Percentiles rank a stretch among this genome's conserved stretches.
Evolutionary conservation across 305 asterid species (phyloP).

Genomic region (Nicotiana rustica): DNA sequence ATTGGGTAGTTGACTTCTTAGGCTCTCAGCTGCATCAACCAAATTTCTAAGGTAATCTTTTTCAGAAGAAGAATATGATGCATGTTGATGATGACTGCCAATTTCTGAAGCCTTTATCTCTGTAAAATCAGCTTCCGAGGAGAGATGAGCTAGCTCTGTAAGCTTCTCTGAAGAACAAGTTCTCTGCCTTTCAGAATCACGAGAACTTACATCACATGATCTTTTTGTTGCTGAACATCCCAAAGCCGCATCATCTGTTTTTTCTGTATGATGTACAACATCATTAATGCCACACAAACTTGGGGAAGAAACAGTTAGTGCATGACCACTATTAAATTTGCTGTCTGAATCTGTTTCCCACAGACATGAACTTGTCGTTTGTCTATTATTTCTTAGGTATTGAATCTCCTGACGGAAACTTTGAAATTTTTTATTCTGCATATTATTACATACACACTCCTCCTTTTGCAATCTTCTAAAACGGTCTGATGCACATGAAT

Average conservation of each 20-base stretch:
- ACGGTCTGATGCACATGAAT: constrained; percentile 42
- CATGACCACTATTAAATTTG: constrained; percentile 23
- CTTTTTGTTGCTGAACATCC: constrained; percentile 24
- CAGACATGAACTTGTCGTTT: constrained; percentile 33
- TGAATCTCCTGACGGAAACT: constrained; percentile 49
- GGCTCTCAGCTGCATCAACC: constrained; percentile 32
- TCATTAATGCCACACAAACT: constrained; percentile 15
- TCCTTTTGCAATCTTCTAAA: constrained; percentile 42
- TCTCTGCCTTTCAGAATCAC: constrained; percentile 2
- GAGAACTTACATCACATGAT: constrained; percentile 32
- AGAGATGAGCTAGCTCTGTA: constrained; percentile 25
- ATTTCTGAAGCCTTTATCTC: constrained; percentile 36
- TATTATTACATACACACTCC: constrained; percentile 35
- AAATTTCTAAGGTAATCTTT: constrained; percentile 33
- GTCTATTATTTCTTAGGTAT: constrained; percentile 35
- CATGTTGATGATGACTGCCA: constrained; percentile 32
- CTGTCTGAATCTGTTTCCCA: constrained; percentile 33
- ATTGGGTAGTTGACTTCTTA: constrained; percentile 30
- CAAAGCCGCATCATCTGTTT: constrained; percentile 30
- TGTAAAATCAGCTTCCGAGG: constrained; percentile 34
- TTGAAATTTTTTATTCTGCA: constrained; percentile 37
- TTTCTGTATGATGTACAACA: constrained; percentile 24
- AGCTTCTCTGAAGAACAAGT: constrained; percentile 20
- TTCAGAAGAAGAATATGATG: constrained; percentile 34
- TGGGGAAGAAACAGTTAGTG: constrained; percentile 33